These are phyloP conservation scores for Fraxinus xanthoxyloides DNA, from an alignment of 305 asterid species.

Conservation along the genomic window DNA sequence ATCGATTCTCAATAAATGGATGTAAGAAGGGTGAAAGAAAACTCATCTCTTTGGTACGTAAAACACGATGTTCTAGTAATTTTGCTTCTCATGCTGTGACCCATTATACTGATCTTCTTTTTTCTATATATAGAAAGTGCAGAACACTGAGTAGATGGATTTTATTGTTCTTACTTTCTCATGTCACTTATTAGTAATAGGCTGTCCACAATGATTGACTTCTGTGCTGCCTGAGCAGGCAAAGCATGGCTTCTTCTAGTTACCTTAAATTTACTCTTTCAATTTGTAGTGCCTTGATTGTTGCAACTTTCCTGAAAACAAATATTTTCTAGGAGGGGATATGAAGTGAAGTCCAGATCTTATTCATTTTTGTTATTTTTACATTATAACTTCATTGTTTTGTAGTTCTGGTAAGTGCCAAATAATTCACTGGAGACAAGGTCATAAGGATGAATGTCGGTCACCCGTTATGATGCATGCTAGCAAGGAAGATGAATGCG, in stretches of 20 bases:
- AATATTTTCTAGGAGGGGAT: not conserved
- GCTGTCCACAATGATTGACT: not conserved
- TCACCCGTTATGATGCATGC: slow-evolving; percentile 31
- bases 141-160: not conserved
- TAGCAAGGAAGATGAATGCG: slow-evolving; percentile 29
- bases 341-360: not conserved
- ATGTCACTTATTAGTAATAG: not conserved
- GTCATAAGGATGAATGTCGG: slow-evolving; percentile 54
- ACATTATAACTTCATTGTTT: slow-evolving; percentile 14
- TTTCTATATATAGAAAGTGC: not conserved
- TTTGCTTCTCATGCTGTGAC: not conserved
- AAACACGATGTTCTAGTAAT: not conserved
- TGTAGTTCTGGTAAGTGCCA: slow-evolving; percentile 66
- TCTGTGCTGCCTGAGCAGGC: not conserved
- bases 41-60: not conserved
- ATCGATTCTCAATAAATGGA: not conserved
- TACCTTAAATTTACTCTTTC: not conserved
- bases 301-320: not conserved
- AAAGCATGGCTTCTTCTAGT: not conserved
- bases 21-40: not conserved
- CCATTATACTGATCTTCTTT: not conserved
- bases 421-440: slow-evolving; percentile 63
- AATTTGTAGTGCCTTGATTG: not conserved
- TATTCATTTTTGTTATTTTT: slow-evolving; percentile 9
- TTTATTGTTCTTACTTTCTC: not conserved